phyloP scores from a whole-genome alignment of 345 rosid genomes.

The Syzygium aqueum region DNA sequence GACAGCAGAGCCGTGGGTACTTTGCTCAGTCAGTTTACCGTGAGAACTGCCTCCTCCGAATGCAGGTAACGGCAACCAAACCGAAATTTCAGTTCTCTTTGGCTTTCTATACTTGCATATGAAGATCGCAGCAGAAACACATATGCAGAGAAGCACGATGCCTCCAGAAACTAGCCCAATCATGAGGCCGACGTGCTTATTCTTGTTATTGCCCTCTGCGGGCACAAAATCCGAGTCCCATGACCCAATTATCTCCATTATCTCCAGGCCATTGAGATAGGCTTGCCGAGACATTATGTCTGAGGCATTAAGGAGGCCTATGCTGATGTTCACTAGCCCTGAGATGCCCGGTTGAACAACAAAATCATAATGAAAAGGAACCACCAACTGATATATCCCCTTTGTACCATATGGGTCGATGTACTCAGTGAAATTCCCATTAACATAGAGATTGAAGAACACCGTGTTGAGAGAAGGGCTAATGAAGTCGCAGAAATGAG shows the following conservation, averaged over 20 bases:
- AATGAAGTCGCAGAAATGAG: constrained; percentile 46
- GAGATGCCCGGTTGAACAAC: constrained; percentile 33
- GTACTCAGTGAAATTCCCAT: not conserved
- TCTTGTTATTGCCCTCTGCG: not conserved
- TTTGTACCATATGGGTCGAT: constrained; percentile 5
- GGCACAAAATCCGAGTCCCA: not conserved
- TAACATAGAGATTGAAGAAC: constrained; percentile 30
- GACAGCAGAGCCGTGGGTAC: constrained; percentile 2
- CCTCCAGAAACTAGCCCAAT: constrained; percentile 26
- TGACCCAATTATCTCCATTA: constrained; percentile 27
- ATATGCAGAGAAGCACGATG: not conserved
- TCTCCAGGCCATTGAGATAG: constrained; percentile 52
- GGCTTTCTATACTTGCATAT: not conserved
- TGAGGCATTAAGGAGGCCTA: constrained; percentile 2
- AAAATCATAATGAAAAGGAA: constrained; percentile 35
- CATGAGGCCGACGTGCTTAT: not conserved
- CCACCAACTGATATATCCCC: accelerated
- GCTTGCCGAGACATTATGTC: accelerated
- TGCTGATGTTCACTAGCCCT: constrained; percentile 23
- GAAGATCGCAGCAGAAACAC: not conserved
- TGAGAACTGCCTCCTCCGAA: constrained; percentile 14
- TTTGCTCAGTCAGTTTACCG: constrained; percentile 6
- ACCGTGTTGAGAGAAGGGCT: not conserved
- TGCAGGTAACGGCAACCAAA: constrained; percentile 12
- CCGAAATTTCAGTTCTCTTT: constrained; percentile 9